Evolutionary conservation across 2,329 filamentous ascomycete genomes (phyloP).

Genomic region (Colletotrichum incanum): DNA sequence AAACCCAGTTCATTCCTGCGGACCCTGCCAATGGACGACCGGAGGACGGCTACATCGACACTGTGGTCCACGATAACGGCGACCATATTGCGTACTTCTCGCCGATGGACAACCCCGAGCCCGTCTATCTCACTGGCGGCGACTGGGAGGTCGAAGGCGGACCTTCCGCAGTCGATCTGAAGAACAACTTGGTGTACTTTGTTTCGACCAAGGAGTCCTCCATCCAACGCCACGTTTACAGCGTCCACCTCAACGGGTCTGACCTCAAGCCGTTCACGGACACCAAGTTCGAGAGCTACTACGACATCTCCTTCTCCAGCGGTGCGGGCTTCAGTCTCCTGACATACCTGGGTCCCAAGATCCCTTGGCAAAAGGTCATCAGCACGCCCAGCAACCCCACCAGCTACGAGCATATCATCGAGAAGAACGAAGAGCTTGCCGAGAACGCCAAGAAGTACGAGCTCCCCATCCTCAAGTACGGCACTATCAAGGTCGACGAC

Average conservation of each 20-base stretch:
- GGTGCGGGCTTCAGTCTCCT: slow-evolving; percentile 88
- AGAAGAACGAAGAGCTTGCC: slow-evolving; percentile 82
- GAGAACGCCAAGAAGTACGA: slow-evolving; percentile 82
- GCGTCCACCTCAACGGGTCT: slow-evolving; percentile 86
- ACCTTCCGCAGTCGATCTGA: slow-evolving; percentile 87
- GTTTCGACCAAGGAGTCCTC: slow-evolving; percentile 88
- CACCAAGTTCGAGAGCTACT: slow-evolving; percentile 81
- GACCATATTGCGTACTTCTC: slow-evolving; percentile 96
- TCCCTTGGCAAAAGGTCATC: slow-evolving; percentile 93
- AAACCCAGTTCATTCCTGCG: slow-evolving; percentile 88
- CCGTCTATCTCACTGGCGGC: slow-evolving; percentile 88
- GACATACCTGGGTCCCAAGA: slow-evolving; percentile 84
- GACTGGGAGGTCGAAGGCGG: slow-evolving; percentile 92
- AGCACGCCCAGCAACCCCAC: slow-evolving; percentile 81
- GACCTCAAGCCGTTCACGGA: slow-evolving; percentile 83
- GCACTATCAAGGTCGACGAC: slow-evolving; percentile 87
- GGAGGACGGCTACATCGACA: slow-evolving; percentile 94
- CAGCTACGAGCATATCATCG: slow-evolving; percentile 79
- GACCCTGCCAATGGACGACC: slow-evolving; percentile 82
- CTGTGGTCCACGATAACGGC: slow-evolving; percentile 86
- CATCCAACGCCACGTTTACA: slow-evolving; percentile 93
- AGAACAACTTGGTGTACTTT: slow-evolving; percentile 92
- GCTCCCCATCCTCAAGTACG: slow-evolving; percentile 86
- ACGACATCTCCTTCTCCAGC: slow-evolving; percentile 86
- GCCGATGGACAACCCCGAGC: slow-evolving; percentile 86